Evolutionary conservation across 768 basidiomycete species (phyloP).

Genomic region (Russula brevipes): DNA sequence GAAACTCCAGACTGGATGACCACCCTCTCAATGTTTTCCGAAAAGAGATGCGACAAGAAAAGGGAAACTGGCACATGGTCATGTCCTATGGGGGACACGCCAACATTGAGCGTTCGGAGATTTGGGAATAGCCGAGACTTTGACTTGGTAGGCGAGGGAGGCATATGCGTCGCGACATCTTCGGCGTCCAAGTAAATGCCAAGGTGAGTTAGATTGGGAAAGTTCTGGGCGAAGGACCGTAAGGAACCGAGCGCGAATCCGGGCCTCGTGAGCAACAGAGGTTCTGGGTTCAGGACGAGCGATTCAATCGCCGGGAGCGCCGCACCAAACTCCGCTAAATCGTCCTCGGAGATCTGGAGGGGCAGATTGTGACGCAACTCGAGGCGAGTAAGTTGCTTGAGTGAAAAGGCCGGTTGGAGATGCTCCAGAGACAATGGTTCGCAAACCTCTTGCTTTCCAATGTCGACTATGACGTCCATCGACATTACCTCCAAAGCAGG

Average conservation of each 20-base stretch:
- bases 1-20: constrained; percentile 13
- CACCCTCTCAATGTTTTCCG: constrained; percentile 7
- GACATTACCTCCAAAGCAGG: constrained; percentile 13
- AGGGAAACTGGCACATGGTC: constrained; percentile 22
- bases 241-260: constrained; percentile 10
- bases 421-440: constrained; percentile 12
- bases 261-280: constrained; percentile 18
- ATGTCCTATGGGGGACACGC: constrained; percentile 20
- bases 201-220: constrained; percentile 18
- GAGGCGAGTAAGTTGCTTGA: constrained; percentile 17
- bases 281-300: constrained; percentile 23
- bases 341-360: constrained; percentile 20
- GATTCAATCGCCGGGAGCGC: constrained; percentile 17
- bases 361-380: constrained; percentile 25
- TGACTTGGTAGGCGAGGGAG: not conserved
- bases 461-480: constrained; percentile 19
- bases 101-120: constrained; percentile 18
- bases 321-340: constrained; percentile 19
- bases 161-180: not conserved
- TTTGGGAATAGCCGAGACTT: constrained; percentile 2
- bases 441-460: constrained; percentile 7
- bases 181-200: constrained; percentile 23
- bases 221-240: constrained; percentile 7
- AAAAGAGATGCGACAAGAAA: constrained; percentile 23
- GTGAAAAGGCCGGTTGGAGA: constrained; percentile 20